Percentiles rank a stretch among this genome's conserved stretches.
These are phyloP conservation scores for Fusarium torulosum DNA, from an alignment of 2,329 filamentous ascomycete species.

Conservation along the genomic window DNA sequence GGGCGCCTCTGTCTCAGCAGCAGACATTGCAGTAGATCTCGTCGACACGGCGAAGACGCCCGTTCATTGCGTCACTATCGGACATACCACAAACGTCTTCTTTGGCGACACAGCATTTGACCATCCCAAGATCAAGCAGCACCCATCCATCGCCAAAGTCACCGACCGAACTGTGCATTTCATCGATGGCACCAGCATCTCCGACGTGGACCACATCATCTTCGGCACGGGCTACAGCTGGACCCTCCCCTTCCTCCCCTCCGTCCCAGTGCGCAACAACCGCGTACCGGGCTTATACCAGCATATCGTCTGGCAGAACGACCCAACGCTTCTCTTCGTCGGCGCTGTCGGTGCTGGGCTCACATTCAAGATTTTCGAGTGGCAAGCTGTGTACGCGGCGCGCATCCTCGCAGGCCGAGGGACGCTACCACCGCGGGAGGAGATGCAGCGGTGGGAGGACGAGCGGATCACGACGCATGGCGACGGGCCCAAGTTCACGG, in stretches of 20 bases:
- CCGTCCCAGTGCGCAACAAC: constrained; percentile 65
- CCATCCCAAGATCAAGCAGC: constrained; percentile 64
- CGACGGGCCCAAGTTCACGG: constrained; percentile 68
- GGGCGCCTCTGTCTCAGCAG: constrained; percentile 73
- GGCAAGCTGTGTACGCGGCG: constrained; percentile 73
- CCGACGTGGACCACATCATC: constrained; percentile 71
- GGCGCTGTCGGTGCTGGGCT: constrained; percentile 69
- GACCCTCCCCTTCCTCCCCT: constrained; percentile 71
- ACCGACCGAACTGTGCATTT: constrained; percentile 65
- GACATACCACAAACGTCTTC: constrained; percentile 63
- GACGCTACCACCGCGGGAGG: constrained; percentile 60
- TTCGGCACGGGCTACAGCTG: constrained; percentile 76
- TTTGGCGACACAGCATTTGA: constrained; percentile 71
- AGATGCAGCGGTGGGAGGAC: constrained; percentile 68
- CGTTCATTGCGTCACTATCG: constrained; percentile 64
- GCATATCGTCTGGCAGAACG: constrained; percentile 67
- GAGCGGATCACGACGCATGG: constrained; percentile 66
- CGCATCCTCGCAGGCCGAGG: constrained; percentile 68
- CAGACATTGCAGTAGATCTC: constrained; percentile 70
- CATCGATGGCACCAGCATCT: constrained; percentile 64
- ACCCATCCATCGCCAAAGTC: constrained; percentile 63
- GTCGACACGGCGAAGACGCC: constrained; percentile 60
- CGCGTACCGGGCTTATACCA: constrained; percentile 68
- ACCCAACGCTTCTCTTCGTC: constrained; percentile 68
- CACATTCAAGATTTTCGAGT: constrained; percentile 78